Conservation (phyloP, 441 rosid genomes). For the Populus trichocarpa region DNA sequence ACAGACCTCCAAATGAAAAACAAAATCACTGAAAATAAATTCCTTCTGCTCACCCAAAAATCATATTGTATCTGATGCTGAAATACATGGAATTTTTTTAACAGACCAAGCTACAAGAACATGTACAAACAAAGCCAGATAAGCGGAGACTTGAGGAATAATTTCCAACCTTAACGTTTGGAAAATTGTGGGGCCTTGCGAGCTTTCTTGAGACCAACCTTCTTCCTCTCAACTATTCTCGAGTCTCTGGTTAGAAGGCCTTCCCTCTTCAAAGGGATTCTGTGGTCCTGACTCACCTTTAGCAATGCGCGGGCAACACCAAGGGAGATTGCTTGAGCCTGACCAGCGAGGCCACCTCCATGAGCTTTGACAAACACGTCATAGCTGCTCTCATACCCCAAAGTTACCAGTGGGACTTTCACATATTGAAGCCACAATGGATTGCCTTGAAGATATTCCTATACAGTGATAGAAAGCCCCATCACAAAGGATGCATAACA, state of each 20-base stretch:
- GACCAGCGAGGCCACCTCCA: constrained; percentile 95
- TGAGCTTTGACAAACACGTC: constrained; percentile 93
- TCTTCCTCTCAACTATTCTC: constrained; percentile 92
- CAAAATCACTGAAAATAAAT: background rate
- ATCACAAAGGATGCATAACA: constrained; percentile 5
- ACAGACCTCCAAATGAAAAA: background rate
- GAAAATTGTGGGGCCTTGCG: constrained; percentile 94
- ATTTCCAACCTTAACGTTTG: constrained; percentile 54
- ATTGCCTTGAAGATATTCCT: constrained; percentile 96
- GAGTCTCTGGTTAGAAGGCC: constrained; percentile 90
- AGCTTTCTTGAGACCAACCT: constrained; percentile 90
- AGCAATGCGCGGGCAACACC: constrained; percentile 88
- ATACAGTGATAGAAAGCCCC: constrained; percentile 21
- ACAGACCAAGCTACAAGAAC: background rate
- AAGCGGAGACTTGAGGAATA: background rate
- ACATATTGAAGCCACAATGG: constrained; percentile 91
- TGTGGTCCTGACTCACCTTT: constrained; percentile 72
- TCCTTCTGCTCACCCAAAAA: background rate
- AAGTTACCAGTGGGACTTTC: constrained; percentile 65
- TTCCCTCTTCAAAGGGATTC: constrained; percentile 67
- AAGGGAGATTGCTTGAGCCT: constrained; percentile 90
- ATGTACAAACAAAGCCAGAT: background rate
- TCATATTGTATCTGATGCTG: background rate
- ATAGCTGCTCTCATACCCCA: constrained; percentile 78
- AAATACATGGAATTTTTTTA: background rate